phyloP scores from a whole-genome alignment of 2,329 filamentous ascomycete genomes.

The Fusarium cicatricum region DNA sequence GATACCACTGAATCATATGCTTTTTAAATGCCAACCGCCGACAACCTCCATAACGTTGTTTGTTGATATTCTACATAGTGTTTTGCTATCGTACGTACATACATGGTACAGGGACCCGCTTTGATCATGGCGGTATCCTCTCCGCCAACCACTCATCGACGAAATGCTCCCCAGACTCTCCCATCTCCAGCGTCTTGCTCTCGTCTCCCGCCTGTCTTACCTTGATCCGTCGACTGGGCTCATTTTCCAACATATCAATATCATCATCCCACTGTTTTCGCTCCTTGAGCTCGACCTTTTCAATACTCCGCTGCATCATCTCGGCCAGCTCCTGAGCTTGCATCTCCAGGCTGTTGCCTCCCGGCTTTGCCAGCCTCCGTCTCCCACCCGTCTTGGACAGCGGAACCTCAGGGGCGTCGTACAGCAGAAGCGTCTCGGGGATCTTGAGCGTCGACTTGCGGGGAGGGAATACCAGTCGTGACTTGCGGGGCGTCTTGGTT shows the following conservation, averaged over 20 bases:
- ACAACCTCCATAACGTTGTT: not conserved
- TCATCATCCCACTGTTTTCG: constrained; percentile 53
- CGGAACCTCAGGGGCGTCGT: constrained; percentile 48
- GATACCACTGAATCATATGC: too few species aligned
- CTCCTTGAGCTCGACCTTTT: constrained; percentile 55
- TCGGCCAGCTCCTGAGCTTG: constrained; percentile 58
- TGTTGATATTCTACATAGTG: not conserved
- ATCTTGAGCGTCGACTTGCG: constrained; percentile 56
- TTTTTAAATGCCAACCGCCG: not conserved
- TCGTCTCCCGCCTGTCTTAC: constrained; percentile 49
- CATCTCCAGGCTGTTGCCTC: constrained; percentile 53
- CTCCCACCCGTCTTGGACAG: constrained; percentile 22
- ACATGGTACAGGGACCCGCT: too few species aligned
- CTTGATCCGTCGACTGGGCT: constrained; percentile 51
- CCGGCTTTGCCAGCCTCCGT: constrained; percentile 27
- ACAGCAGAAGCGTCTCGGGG: constrained; percentile 58
- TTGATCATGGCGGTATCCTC: constrained; percentile 10
- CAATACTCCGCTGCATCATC: constrained; percentile 59
- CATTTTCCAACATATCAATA: constrained; percentile 44
- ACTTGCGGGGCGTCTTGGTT: constrained; percentile 49
- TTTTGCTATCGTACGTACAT: too few species aligned
- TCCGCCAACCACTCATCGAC: constrained; percentile 46
- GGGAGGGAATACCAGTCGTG: constrained; percentile 59
- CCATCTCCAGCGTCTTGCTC: constrained; percentile 38
- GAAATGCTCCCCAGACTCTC: constrained; percentile 37